Evolutionary conservation across 306 rosid genomes (phyloP).

Genomic region (Arachis stenosperma): DNA sequence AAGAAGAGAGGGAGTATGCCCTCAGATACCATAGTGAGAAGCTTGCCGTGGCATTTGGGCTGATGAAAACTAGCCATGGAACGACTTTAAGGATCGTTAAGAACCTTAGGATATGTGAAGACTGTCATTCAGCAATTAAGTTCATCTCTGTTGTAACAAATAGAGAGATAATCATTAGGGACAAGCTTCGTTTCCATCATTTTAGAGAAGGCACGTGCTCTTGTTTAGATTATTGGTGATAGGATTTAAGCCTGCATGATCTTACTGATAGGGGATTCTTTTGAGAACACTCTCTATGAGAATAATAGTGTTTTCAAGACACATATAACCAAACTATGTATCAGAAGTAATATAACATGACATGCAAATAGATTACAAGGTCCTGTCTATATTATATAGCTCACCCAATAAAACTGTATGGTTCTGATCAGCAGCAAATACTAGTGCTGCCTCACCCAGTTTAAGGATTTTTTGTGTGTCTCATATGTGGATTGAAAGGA

Average conservation of each 20-base stretch:
- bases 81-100: constrained; percentile 67
- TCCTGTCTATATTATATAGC: no score
- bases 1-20: constrained; percentile 90
- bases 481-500: background rate
- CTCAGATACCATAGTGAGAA: constrained; percentile 93
- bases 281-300: constrained; percentile 20
- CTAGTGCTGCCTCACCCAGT: constrained; percentile 26
- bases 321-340: constrained; percentile 3
- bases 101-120: constrained; percentile 94
- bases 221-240: constrained; percentile 82
- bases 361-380: background rate
- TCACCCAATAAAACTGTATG: background rate
- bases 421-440: constrained; percentile 9
- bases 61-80: constrained; percentile 64
- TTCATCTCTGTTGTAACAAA: constrained; percentile 62
- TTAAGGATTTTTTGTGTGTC: constrained; percentile 6
- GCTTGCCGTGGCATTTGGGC: constrained; percentile 87
- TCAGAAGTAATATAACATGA: background rate
- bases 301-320: constrained; percentile 9
- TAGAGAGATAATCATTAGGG: constrained; percentile 77
- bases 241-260: constrained; percentile 20
- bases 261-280: constrained; percentile 21
- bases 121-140: constrained; percentile 85
- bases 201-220: constrained; percentile 79
- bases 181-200: constrained; percentile 87